These are phyloP conservation scores for Sphagnum tenellum DNA, from an alignment of 225 moss, liverwort and hornwort genomes.

Conservation along the genomic window DNA sequence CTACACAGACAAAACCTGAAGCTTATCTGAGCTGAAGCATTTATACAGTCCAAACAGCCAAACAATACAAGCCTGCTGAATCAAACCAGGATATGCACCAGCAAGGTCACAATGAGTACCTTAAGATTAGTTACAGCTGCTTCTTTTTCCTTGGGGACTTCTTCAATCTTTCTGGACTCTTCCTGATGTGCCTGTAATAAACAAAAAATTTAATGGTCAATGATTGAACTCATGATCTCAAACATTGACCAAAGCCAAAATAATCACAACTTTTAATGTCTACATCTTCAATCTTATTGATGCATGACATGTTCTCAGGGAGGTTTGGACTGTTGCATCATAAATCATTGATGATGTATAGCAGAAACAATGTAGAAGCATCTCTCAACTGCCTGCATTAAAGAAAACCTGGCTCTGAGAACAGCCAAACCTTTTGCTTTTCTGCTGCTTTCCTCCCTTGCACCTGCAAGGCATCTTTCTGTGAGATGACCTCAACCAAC, in stretches of 20 bases:
- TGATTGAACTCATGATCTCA: too few species aligned
- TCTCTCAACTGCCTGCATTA: neutral
- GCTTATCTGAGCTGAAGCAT: neutral
- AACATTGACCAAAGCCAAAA: too few species aligned
- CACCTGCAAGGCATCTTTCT: conserved; percentile 47
- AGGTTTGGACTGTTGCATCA: too few species aligned
- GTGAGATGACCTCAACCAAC: conserved; percentile 45
- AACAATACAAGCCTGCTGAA: conserved; percentile 1
- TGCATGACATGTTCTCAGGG: too few species aligned
- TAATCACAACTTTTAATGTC: too few species aligned
- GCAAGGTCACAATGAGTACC: conserved; percentile 10
- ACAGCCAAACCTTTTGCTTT: conserved; percentile 29
- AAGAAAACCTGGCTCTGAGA: too few species aligned
- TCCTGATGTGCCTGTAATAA: conserved; percentile 27
- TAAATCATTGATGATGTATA: too few species aligned
- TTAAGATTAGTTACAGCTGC: conserved; percentile 22
- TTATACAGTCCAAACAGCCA: neutral
- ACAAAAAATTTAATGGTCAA: neutral
- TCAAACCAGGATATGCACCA: too few species aligned
- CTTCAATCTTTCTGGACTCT: conserved; percentile 29
- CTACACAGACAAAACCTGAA: neutral
- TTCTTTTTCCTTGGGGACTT: conserved; percentile 25
- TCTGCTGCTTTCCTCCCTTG: conserved; percentile 44
- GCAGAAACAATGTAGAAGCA: too few species aligned
- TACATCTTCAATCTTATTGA: too few species aligned